Base-by-base conservation (phyloP, 495 filamentous ascomycete species). In the Aspergillus leporis region DNA sequence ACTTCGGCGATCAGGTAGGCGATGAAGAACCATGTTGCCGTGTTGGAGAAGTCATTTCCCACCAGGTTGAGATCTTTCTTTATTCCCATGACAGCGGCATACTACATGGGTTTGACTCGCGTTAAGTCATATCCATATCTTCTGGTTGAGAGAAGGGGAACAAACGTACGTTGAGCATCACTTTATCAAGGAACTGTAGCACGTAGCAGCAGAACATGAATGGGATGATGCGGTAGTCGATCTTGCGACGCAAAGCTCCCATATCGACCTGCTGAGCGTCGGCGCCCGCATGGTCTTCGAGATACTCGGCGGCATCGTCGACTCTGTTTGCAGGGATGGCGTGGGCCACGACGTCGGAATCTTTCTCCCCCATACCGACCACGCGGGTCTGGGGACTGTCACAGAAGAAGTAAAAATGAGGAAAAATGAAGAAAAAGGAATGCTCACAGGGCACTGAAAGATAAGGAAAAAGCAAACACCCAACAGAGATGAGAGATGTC, bases 161-260 rank as follows among this genome's bases (percentile, higher is more conserved):
- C 8, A n/a, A 14, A 73, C 79, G 61, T 46, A 84, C 81, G 59
- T 87, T 87, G 59, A 87, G 72, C 14, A 82, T 75, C 46, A 87
- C 81, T 69, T 89, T 89, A 69, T 89, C 86, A 34, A 88, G 70
- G 63, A 86, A 87, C 68, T 88, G 86, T 68, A 89, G 74, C 32
- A 80, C 83, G 66, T 88, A 88, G 59, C 77, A 80, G 34, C 73
- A 61, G 59, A 87, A 88, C 83, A 85, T 85, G 22, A 87, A 67
- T 9, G 82, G 82, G 23, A 85, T 60, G 56, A 85, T 80, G 19
- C 72, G 68, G 71, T 71, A 79, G 64, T 85, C 82, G 38, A 85
- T 36, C 47, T 31, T 47, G 19, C 43, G 43, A 12, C 43, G 43
- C 9, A 47, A 19, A 4, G 18, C 7, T 5, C 21, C 13, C 19